Conservation (phyloP, 2,329 filamentous ascomycete genomes). For the Xylaria sp. region DNA sequence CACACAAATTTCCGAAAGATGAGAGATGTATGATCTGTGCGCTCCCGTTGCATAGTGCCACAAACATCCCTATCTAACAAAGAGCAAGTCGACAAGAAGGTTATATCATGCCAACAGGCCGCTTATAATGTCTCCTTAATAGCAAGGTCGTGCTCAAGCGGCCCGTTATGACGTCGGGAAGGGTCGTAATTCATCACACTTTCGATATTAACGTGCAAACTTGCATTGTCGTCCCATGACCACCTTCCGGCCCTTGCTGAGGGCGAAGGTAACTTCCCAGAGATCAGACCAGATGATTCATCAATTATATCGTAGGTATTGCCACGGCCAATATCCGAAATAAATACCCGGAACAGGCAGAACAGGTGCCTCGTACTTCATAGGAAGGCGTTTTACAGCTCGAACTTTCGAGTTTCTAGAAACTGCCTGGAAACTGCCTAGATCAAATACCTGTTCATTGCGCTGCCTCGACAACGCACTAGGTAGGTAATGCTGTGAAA, state of each 20-base stretch:
- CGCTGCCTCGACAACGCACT: not conserved
- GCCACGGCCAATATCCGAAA: not conserved
- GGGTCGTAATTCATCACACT: not conserved
- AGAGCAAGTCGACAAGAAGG: too few species aligned
- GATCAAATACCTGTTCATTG: not conserved
- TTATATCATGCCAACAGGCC: too few species aligned
- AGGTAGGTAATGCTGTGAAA: slow-evolving; percentile 1
- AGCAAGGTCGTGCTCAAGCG: not conserved
- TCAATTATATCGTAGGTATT: not conserved
- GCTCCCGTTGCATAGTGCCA: not conserved
- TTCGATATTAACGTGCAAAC: not conserved
- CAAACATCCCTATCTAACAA: not conserved
- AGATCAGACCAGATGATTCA: not conserved
- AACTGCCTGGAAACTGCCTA: not conserved
- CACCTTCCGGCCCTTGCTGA: not conserved
- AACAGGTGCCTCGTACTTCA: not conserved
- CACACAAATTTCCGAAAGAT: not conserved
- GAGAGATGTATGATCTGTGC: not conserved
- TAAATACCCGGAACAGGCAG: not conserved
- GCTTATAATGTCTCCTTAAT: not conserved
- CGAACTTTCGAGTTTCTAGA: not conserved
- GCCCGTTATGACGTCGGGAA: not conserved
- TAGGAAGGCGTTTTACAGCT: not conserved
- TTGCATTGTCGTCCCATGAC: not conserved
- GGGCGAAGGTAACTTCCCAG: not conserved